Conservation (phyloP, 2,329 filamentous ascomycete genomes). For the Leptodontidium sp. region DNA sequence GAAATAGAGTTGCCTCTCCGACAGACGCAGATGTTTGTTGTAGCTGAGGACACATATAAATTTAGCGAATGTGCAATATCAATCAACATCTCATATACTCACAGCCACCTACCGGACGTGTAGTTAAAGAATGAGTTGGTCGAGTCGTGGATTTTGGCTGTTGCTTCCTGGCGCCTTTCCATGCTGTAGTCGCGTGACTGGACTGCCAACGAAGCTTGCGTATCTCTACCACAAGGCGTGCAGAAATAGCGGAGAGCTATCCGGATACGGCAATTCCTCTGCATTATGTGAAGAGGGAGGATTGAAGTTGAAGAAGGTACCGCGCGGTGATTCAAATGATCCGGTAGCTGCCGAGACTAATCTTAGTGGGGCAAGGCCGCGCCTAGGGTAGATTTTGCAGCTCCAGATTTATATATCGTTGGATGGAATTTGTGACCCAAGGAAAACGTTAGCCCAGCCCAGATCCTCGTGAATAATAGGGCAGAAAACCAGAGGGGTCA, state of each 20-base stretch:
- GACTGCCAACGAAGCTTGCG: constrained; percentile 11
- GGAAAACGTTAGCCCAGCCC: no score
- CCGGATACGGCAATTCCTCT: constrained; percentile 27
- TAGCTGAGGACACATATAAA: constrained; percentile 34
- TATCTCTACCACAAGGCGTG: constrained; percentile 23
- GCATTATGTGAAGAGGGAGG: constrained; percentile 22
- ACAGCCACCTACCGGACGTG: constrained; percentile 44
- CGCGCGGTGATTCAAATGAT: neutral
- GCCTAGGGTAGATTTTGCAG: no score
- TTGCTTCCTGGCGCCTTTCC: constrained; percentile 26
- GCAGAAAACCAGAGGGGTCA: no score
- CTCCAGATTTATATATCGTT: no score
- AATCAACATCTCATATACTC: constrained; percentile 33
- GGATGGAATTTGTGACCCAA: no score
- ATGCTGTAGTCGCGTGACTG: constrained; percentile 28
- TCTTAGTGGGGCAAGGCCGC: neutral
- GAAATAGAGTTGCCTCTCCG: constrained; percentile 41
- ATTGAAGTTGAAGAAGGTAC: neutral
- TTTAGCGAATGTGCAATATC: constrained; percentile 24
- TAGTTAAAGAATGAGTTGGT: constrained; percentile 42
- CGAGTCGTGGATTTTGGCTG: constrained; percentile 32
- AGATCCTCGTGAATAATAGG: no score
- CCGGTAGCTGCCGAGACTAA: neutral
- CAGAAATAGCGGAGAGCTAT: constrained; percentile 21
- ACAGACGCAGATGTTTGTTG: constrained; percentile 42